Percentiles rank a stretch among this genome's conserved stretches.
phyloP scores from a whole-genome alignment of 2,329 filamentous ascomycete species.

The Xylariaceae sp. region DNA sequence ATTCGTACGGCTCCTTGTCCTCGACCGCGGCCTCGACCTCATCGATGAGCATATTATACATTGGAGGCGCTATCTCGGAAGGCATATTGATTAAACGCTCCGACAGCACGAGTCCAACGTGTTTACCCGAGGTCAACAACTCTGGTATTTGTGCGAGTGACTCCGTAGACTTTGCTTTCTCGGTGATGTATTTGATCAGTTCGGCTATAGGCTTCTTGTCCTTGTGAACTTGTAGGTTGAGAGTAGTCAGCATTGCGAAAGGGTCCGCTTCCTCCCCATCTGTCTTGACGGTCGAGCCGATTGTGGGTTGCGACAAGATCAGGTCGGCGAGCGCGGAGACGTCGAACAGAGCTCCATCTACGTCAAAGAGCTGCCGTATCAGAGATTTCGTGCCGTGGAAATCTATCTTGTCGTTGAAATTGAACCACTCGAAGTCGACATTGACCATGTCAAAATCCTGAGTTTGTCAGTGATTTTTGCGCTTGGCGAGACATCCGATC shows the following conservation, averaged over 20 bases:
- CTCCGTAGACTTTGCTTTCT: constrained; percentile 48
- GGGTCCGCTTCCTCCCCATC: constrained; percentile 90
- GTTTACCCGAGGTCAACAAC: constrained; percentile 53
- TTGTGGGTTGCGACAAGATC: constrained; percentile 77
- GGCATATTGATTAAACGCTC: constrained; percentile 97
- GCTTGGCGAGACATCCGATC: too few relatives aligned
- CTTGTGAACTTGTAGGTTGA: constrained; percentile 78
- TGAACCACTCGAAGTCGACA: constrained; percentile 99
- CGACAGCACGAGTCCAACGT: constrained; percentile 82
- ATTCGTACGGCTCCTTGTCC: constrained; percentile 87
- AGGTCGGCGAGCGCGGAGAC: constrained; percentile 82
- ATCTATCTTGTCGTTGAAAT: constrained; percentile 82
- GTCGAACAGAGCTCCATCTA: constrained; percentile 80
- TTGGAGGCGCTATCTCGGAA: constrained; percentile 83
- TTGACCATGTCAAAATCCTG: constrained; percentile 89
- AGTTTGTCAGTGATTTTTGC: constrained; percentile 10
- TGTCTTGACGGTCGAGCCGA: constrained; percentile 96
- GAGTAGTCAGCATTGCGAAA: constrained; percentile 84
- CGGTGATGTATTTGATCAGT: constrained; percentile 66
- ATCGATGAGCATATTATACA: constrained; percentile 91
- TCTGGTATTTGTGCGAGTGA: constrained; percentile 52
- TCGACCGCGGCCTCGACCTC: constrained; percentile 86
- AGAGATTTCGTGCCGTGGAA: constrained; percentile 93
- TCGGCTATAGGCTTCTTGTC: constrained; percentile 68
- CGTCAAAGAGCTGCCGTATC: constrained; percentile 86